Evolutionary conservation across 78 protist genomes (phyloP), one percentile per base, ranked within the genome.

Genomic region (Tieghemostelium lacteum): DNA sequence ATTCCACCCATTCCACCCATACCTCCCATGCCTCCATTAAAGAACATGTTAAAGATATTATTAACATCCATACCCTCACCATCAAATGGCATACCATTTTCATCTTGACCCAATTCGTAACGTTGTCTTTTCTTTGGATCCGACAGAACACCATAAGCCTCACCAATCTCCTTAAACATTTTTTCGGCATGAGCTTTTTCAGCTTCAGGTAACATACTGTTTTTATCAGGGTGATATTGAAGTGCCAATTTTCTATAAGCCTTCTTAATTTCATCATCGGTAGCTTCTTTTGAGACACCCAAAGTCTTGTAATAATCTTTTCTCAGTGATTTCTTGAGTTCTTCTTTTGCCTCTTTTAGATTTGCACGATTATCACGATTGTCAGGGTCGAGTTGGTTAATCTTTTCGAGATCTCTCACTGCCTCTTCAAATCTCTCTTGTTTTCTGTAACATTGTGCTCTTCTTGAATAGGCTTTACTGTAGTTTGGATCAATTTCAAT

Each of bases 171-270:
- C 29, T 95, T 94, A 86, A 96, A 96, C 75, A 57, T 76, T 14
- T 28, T 67, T 42, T 85, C 92, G 24, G 95, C 94, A 3, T 73
- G 61, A 28, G 52, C 87, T 58, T 93, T 85, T 17, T 75, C 85
- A 36, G 26, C 86, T 0, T 85, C 95, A 50, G 85, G 69, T 19
- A 75, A 26, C 2, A 60, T 69, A 66, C 72, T 75, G 24, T 85
- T 70, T 65, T 92, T 93, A 42, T 93, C 96, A n/a, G 95, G 95
- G 58, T 93, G 95, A 72, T 87, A 93, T 72, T 86, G 91, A 74
- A 86, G 85, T 37, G 97, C 96, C 29, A 93, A 54, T 94, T 88
- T 93, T 52, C 87, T 70, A 61, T 85, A 95, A 0, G 94, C 94
- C 40, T 93, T 93, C 61, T 91, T 87, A 66, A 95, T 95, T 28